Evolutionary conservation across 306 rosid genomes (phyloP), one percentile per base, ranked within the genome.

Genomic region (Gleditsia sinensis): DNA sequence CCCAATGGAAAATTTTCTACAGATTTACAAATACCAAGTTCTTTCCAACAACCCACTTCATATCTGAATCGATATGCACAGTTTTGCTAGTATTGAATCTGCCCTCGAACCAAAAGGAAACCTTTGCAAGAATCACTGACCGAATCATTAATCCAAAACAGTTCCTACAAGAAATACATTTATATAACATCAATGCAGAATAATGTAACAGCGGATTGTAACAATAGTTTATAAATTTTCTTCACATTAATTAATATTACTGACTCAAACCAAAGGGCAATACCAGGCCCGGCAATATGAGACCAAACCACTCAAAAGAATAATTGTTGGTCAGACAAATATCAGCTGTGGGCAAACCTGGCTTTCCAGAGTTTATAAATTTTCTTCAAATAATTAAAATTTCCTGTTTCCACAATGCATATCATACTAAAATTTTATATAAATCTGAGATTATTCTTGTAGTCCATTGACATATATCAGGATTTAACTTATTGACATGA

Each of bases 131-230:
- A 14, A 39, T 50, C 42, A 30, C 14, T 34, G 48, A 74, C 27
- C 17, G n/a, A 56, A 48, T 75, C 75, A 48, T 67, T 37, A 28
- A 45, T 21, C 23, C 33, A 19, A 48, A 57, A 25, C 32, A 66
- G 56, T 56, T 67, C 83, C 83, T 79, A 65, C 79, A 72, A 57
- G 39, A 64, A 55, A 72, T 50, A 48, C 66, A 50, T 3, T 40
- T 25, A 69, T 5, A 28, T 69, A 28, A 20, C 37, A 50, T 78
- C 16, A 78, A 49, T 59, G 9, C 39, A 16, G 33, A 67, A 32
- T n/a, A n/a, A n/a, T n/a, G n/a, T n/a, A n/a, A n/a, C n/a, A n/a
- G n/a, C n/a, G n/a, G n/a, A n/a, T n/a, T n/a, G n/a, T n/a, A n/a
- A n/a, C n/a, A n/a, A n/a, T n/a, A n/a, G n/a, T n/a, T n/a, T n/a